Conservation (phyloP, 805 yeast genomes). For the Metschnikowia noctiluminum region DNA sequence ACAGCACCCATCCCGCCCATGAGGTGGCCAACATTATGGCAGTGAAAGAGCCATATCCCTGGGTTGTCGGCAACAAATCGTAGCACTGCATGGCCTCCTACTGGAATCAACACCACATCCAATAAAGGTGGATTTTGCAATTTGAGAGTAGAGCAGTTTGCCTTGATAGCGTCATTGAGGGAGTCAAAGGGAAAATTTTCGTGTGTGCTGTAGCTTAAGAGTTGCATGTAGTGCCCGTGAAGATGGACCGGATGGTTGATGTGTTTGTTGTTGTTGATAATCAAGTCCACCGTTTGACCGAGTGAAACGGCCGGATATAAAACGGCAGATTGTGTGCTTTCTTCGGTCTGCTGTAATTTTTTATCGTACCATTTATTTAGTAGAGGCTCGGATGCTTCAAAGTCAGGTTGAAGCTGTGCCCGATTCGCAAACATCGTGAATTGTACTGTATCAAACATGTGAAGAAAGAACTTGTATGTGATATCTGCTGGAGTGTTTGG, state of each 20-base stretch:
- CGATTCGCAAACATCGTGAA: constrained; percentile 26
- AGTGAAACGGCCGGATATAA: constrained; percentile 17
- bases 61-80: constrained; percentile 32
- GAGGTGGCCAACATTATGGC: constrained; percentile 34
- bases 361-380: constrained; percentile 4
- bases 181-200: constrained; percentile 23
- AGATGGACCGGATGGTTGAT: constrained; percentile 35
- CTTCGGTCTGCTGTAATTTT: background rate
- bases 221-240: constrained; percentile 33
- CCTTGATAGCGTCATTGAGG: constrained; percentile 23
- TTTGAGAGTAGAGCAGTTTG: constrained; percentile 17
- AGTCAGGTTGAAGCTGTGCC: constrained; percentile 15
- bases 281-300: constrained; percentile 32
- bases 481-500: constrained; percentile 20
- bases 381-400: constrained; percentile 26
- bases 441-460: constrained; percentile 26
- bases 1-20: constrained; percentile 30
- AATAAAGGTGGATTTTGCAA: constrained; percentile 23
- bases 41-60: constrained; percentile 32
- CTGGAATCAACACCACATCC: constrained; percentile 27
- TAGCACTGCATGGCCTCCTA: constrained; percentile 32
- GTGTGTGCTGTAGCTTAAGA: constrained; percentile 23
- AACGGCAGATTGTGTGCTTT: background rate
- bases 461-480: constrained; percentile 28
- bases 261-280: constrained; percentile 25